phyloP scores from a whole-genome alignment of 805 yeast species.

The Barnettozyma sucrosica region DNA sequence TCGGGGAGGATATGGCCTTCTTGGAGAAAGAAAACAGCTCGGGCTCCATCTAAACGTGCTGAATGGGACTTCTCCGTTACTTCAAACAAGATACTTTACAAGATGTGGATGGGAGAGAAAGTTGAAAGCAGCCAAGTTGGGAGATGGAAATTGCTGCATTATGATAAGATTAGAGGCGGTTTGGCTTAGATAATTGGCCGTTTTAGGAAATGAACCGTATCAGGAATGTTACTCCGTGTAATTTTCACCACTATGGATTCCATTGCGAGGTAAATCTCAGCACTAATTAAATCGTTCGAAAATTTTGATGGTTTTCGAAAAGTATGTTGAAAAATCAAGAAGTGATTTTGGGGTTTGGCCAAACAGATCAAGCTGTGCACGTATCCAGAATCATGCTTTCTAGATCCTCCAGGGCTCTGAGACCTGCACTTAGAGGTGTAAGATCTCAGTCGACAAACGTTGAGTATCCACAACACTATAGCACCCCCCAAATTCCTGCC shows the following conservation, averaged over 20 bases:
- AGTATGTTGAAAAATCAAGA: background rate
- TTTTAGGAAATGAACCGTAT: background rate
- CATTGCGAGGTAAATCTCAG: background rate
- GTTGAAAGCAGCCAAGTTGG: background rate
- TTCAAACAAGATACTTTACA: background rate
- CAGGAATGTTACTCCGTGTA: background rate
- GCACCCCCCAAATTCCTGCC: slow-evolving; percentile 9
- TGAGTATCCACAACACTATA: slow-evolving; percentile 13
- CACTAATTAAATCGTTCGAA: background rate
- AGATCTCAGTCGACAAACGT: slow-evolving; percentile 4
- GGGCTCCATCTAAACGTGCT: slow-evolving; percentile 9
- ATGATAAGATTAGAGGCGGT: background rate
- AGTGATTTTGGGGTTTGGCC: background rate
- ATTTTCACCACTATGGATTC: background rate
- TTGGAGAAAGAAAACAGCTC: slow-evolving; percentile 23
- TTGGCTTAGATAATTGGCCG: background rate
- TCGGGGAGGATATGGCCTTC: slow-evolving; percentile 18
- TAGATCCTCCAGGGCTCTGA: background rate
- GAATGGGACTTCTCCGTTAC: background rate
- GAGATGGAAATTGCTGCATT: background rate
- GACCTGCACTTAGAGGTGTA: background rate
- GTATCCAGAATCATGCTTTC: background rate
- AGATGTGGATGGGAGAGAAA: background rate
- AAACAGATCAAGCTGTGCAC: background rate
- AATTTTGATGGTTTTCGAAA: background rate